Conservation (phyloP, 2,329 filamentous ascomycete species). For the Grosmannia penicillata region DNA sequence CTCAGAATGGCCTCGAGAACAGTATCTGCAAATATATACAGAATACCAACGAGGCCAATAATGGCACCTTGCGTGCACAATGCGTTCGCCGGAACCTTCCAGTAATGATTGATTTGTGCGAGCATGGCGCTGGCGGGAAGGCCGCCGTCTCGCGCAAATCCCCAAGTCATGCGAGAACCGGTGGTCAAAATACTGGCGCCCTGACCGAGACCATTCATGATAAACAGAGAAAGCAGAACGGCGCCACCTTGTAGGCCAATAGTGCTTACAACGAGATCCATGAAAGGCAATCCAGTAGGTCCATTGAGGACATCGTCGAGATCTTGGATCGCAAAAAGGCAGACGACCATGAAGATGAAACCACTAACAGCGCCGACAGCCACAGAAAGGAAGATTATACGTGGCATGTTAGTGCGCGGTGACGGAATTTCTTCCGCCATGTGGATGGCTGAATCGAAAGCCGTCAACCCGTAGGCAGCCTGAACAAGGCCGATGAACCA, state of each 20-base stretch:
- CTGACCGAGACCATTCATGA: too few relatives aligned
- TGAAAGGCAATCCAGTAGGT: too few relatives aligned
- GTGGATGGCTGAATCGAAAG: slow-evolving; percentile 19
- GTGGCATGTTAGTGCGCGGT: slow-evolving; percentile 16
- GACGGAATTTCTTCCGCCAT: slow-evolving; percentile 21
- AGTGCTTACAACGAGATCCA: too few relatives aligned
- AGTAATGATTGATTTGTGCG: slow-evolving; percentile 18
- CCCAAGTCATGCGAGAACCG: too few relatives aligned
- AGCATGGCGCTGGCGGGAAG: neutral
- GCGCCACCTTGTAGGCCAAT: too few relatives aligned
- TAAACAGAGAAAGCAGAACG: too few relatives aligned
- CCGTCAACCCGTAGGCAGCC: slow-evolving; percentile 18
- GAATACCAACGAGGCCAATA: slow-evolving; percentile 6
- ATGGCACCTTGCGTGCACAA: slow-evolving; percentile 4
- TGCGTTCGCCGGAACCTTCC: slow-evolving; percentile 22
- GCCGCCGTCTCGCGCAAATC: too few relatives aligned
- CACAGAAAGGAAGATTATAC: slow-evolving; percentile 18
- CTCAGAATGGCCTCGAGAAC: slow-evolving; percentile 38
- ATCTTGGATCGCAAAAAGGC: slow-evolving; percentile 7
- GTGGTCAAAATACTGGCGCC: too few relatives aligned
- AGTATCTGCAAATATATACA: slow-evolving; percentile 38
- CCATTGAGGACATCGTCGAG: too few relatives aligned
- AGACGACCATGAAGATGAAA: slow-evolving; percentile 14
- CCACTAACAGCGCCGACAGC: slow-evolving; percentile 19
- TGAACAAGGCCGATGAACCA: slow-evolving; percentile 18